Conservation (phyloP, 495 filamentous ascomycete species). For the Jackrogersella multiformis region DNA sequence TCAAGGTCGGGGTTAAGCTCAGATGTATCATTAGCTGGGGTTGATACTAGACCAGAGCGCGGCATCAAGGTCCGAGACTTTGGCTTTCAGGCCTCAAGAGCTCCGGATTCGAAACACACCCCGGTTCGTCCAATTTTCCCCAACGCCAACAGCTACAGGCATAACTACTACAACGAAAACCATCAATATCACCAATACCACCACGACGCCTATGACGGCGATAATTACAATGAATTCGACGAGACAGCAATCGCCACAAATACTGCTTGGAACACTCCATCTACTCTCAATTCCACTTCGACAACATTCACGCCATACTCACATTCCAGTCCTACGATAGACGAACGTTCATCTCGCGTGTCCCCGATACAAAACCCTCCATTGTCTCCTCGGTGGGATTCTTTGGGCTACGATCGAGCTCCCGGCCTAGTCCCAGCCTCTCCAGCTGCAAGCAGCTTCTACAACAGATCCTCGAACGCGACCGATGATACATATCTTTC, state of each 20-base stretch:
- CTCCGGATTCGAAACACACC: conserved; percentile 42
- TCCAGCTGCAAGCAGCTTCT: conserved; percentile 26
- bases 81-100: conserved; percentile 32
- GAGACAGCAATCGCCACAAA: conserved; percentile 28
- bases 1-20: conserved; percentile 35
- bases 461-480: conserved; percentile 35
- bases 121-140: conserved; percentile 38
- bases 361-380: conserved; percentile 43
- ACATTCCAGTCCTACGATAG: conserved; percentile 33
- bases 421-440: conserved; percentile 33
- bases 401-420: conserved; percentile 43
- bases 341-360: conserved; percentile 35
- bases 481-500: conserved; percentile 37
- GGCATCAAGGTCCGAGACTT: conserved; percentile 32
- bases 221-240: conserved; percentile 35
- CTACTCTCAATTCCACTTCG: conserved; percentile 28
- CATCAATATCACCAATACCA: background rate
- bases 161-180: conserved; percentile 12
- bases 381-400: conserved; percentile 57
- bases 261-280: conserved; percentile 38
- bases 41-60: conserved; percentile 34
- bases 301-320: conserved; percentile 34
- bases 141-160: conserved; percentile 27
- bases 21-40: conserved; percentile 27
- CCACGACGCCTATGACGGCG: conserved; percentile 33